Percentiles rank a stretch among this genome's conserved stretches.
Conservation (phyloP, 192 early-diverging fungal genomes). For the Coemansia sp. region DNA sequence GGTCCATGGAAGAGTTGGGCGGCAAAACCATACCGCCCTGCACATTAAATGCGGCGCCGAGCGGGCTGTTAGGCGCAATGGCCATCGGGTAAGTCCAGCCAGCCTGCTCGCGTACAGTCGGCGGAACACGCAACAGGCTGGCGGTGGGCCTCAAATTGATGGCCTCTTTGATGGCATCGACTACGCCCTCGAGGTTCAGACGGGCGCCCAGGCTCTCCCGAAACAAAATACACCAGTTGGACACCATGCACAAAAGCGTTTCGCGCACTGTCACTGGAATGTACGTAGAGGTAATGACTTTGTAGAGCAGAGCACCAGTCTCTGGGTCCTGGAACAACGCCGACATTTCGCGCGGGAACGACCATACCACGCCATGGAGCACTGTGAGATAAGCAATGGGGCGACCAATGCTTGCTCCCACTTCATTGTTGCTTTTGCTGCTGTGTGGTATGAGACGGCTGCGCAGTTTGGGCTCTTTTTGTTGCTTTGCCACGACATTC, state of each 20-base stretch:
- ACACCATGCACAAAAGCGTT: conserved; percentile 49
- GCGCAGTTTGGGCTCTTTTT: conserved; percentile 29
- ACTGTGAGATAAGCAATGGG: conserved; percentile 40
- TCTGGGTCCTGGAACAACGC: conserved; percentile 29
- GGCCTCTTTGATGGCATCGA: conserved; percentile 30
- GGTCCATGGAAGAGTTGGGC: conserved; percentile 5
- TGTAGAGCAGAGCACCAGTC: conserved; percentile 15
- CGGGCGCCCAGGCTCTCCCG: conserved; percentile 24
- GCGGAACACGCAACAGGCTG: conserved; percentile 30
- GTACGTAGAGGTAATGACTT: conserved; percentile 22
- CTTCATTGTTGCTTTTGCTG: conserved; percentile 4
- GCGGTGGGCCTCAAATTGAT: conserved; percentile 21
- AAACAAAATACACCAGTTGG: conserved; percentile 47
- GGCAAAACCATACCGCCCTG: conserved; percentile 8
- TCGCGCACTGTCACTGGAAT: conserved; percentile 43
- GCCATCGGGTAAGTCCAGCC: conserved; percentile 37
- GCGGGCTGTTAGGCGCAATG: neutral
- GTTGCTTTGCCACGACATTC: conserved; percentile 16
- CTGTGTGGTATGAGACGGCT: conserved; percentile 22
- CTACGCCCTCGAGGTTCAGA: conserved; percentile 36
- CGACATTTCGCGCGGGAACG: conserved; percentile 41
- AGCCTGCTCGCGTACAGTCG: conserved; percentile 20
- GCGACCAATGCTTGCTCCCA: conserved; percentile 3
- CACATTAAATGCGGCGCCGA: neutral
- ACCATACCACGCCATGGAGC: conserved; percentile 45